Conservation (phyloP, 2,329 filamentous ascomycete genomes). For the Fusarium pininemorale region DNA sequence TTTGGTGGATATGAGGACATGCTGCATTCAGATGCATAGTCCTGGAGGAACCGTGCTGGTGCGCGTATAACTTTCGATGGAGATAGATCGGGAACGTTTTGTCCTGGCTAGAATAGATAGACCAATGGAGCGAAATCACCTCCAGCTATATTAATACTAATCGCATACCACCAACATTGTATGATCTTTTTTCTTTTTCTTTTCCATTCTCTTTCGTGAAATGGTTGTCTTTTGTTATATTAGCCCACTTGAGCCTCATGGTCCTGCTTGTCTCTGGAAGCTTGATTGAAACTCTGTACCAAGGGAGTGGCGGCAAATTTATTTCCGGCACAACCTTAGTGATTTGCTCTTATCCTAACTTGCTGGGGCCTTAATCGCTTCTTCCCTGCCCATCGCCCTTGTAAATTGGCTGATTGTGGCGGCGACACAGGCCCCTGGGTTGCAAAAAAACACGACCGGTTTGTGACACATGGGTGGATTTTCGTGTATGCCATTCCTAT, state of each 20-base stretch:
- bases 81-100: slow-evolving; percentile 28
- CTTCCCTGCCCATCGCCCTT: neutral
- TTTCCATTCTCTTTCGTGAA: too few relatives aligned
- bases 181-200: neutral
- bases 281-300: neutral
- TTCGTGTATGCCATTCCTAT: neutral
- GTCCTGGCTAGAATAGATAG: slow-evolving; percentile 33
- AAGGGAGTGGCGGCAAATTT: neutral
- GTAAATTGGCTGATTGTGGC: slow-evolving; percentile 7
- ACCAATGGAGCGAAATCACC: slow-evolving; percentile 32
- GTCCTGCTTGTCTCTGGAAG: neutral
- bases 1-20: slow-evolving; percentile 20
- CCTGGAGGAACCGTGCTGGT: slow-evolving; percentile 35
- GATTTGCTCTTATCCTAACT: neutral
- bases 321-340: neutral
- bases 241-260: neutral
- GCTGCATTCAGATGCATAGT: neutral
- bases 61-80: slow-evolving; percentile 37
- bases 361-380: neutral
- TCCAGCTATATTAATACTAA: slow-evolving; percentile 43
- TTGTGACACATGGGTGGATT: neutral
- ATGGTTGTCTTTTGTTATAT: too few relatives aligned
- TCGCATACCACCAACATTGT: slow-evolving; percentile 33
- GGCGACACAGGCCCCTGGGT: neutral
- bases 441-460: neutral